These are phyloP conservation scores for Globisporangium solare DNA, from an alignment of 352 stramenopile species.

Conservation along the genomic window DNA sequence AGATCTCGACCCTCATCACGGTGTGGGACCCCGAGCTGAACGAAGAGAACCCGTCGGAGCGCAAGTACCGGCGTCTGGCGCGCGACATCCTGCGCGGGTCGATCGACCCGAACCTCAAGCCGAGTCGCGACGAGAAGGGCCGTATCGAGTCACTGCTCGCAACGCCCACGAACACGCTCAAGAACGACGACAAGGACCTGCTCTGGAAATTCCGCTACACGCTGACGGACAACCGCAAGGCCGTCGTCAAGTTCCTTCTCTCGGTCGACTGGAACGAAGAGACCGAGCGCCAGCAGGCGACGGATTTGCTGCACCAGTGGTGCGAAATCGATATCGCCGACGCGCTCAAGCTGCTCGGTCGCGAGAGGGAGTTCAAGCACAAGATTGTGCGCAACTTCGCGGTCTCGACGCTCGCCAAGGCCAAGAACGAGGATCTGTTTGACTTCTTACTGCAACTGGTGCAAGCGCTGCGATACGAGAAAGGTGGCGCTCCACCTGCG, in stretches of 20 bases:
- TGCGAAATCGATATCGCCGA: slow-evolving; percentile 97
- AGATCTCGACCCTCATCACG: slow-evolving; percentile 50
- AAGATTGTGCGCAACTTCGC: slow-evolving; percentile 94
- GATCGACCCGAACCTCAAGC: slow-evolving; percentile 97
- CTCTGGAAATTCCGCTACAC: slow-evolving; percentile 97
- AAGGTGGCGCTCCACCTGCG: slow-evolving; percentile 25
- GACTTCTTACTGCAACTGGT: slow-evolving; percentile 98
- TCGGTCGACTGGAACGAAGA: slow-evolving; percentile 98
- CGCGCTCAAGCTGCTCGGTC: slow-evolving; percentile 95
- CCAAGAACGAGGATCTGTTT: slow-evolving; percentile 96
- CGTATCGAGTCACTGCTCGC: slow-evolving; percentile 91
- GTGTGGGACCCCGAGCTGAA: slow-evolving; percentile 86
- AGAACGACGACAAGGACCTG: slow-evolving; percentile 90
- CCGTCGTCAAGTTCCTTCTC: slow-evolving; percentile 97
- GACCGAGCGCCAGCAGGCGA: slow-evolving; percentile 94
- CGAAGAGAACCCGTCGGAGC: slow-evolving; percentile 92
- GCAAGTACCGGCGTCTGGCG: slow-evolving; percentile 97
- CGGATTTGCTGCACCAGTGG: slow-evolving; percentile 75
- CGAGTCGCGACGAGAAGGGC: slow-evolving; percentile 92
- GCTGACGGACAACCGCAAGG: slow-evolving; percentile 92
- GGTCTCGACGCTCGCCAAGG: slow-evolving; percentile 92
- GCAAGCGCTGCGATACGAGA: slow-evolving; percentile 94
- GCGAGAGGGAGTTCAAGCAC: slow-evolving; percentile 87
- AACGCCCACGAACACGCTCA: slow-evolving; percentile 92
- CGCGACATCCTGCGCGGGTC: slow-evolving; percentile 94